Base-by-base conservation (phyloP, 805 yeast species). In the Candida namnaoensis region DNA sequence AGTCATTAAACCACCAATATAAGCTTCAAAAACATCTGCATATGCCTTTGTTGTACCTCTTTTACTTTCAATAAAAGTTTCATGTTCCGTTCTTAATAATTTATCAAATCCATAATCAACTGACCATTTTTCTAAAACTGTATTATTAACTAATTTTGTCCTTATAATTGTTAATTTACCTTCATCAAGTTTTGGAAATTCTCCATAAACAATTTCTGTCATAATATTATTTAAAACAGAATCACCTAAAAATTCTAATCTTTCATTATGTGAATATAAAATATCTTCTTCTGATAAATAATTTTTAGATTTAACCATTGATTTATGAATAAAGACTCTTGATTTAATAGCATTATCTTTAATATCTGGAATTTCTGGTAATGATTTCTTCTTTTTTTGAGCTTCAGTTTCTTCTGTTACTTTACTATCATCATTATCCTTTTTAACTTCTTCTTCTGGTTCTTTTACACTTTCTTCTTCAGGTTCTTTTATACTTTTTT, bases 21-120 rank as follows among this genome's bases (percentile, higher is more conserved):
- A 91, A 0, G 98, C 96, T 62, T 93, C 99, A 57, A 91, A 86
- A 0, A 84, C 78, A 67, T 91, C 99, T 0, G 98, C 96, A 53
- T 73, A 74, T 5, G 84, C 66, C 56, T 93, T 93, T 47, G 74
- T 74, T 44, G 72, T 76, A 8, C 86, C 85, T 32, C 66, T 64
- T 27, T 62, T 58, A 30, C 32, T 30, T 41, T 72, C 67, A 12
- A 66, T 52, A 5, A 59, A 57, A 30, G 66, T 74, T 43, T 74
- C 76, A 32, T 71, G 67, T 48, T 72, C 70, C 41, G 72, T 66
- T 43, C 71, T 68, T 47, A 87, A 61, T 41, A 66, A 65, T 44
- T 74, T 68, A 47, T 78, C 81, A 44, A 88, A 73, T 1, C 79
- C 81, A 60, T 91, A 91, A 8, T 70, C 54, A 26, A 71, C 62